Conservation (phyloP, 2,329 filamentous ascomycete species). For the Tolypocladium ophioglossoides region DNA sequence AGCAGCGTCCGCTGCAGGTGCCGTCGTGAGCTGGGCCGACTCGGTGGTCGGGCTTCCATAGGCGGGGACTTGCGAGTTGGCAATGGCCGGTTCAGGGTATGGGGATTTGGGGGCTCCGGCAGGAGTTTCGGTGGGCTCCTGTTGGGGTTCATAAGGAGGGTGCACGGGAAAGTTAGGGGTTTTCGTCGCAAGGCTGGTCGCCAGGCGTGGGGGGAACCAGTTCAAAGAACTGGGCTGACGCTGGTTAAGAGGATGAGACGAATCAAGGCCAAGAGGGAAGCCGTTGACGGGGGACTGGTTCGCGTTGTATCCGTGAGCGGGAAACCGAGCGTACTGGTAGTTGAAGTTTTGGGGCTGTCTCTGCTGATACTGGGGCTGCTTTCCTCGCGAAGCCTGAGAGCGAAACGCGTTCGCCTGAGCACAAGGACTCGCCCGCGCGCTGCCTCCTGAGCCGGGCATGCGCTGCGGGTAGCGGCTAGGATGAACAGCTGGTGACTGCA, state of each 20-base stretch:
- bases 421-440: background rate
- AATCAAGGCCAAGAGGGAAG: background rate
- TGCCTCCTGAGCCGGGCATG: background rate
- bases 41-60: background rate
- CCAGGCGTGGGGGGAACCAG: background rate
- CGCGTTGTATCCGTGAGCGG: background rate
- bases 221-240: background rate
- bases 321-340: background rate
- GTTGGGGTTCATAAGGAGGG: background rate
- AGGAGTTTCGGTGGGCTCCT: background rate
- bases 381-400: background rate
- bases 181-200: background rate
- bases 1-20: background rate
- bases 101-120: background rate
- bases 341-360: background rate
- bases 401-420: background rate
- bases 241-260: background rate
- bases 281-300: background rate
- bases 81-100: background rate
- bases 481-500: background rate
- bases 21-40: background rate
- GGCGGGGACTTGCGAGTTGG: background rate
- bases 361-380: background rate
- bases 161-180: background rate
- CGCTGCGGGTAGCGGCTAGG: background rate